phyloP scores from a whole-genome alignment of 2,329 filamentous ascomycete species.

The Aschersonia sp. region DNA sequence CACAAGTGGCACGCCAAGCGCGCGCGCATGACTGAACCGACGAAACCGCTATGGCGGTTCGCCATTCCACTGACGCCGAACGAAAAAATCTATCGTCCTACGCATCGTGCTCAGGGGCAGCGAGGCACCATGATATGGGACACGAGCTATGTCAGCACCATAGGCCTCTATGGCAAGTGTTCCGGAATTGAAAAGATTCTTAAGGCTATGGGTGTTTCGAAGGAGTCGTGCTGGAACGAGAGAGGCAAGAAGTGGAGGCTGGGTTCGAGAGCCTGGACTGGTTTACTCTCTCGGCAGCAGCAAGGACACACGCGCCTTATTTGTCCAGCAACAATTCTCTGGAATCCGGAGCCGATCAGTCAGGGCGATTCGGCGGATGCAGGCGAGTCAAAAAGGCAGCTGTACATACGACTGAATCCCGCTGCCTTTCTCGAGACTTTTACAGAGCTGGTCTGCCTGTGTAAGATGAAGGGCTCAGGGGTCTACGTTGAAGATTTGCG shows the following conservation, averaged over 20 bases:
- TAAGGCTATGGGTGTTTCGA: constrained; percentile 46
- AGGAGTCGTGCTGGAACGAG: constrained; percentile 45
- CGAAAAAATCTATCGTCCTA: constrained; percentile 78
- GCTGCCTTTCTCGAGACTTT: constrained; percentile 62
- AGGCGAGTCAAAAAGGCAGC: constrained; percentile 19
- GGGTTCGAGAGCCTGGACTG: constrained; percentile 28
- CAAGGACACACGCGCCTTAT: constrained; percentile 43
- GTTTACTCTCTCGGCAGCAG: constrained; percentile 25
- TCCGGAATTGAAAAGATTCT: constrained; percentile 53
- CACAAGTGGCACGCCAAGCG: constrained; percentile 91
- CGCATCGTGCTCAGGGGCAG: constrained; percentile 63
- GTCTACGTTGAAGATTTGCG: constrained; percentile 55
- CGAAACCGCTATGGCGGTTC: constrained; percentile 78
- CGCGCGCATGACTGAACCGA: constrained; percentile 72
- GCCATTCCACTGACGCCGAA: constrained; percentile 73
- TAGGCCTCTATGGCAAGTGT: constrained; percentile 57
- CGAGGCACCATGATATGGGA: constrained; percentile 82
- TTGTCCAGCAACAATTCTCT: constrained; percentile 60
- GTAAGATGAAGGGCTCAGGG: constrained; percentile 44
- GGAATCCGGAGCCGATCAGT: constrained; percentile 39
- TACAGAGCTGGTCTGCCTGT: constrained; percentile 41
- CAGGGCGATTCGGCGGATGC: constrained; percentile 10
- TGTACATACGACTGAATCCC: constrained; percentile 70
- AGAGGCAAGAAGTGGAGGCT: constrained; percentile 58
- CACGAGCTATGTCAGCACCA: constrained; percentile 83